Evolutionary conservation across 345 rosid genomes (phyloP).

Genomic region (Lenwebbia sp.): DNA sequence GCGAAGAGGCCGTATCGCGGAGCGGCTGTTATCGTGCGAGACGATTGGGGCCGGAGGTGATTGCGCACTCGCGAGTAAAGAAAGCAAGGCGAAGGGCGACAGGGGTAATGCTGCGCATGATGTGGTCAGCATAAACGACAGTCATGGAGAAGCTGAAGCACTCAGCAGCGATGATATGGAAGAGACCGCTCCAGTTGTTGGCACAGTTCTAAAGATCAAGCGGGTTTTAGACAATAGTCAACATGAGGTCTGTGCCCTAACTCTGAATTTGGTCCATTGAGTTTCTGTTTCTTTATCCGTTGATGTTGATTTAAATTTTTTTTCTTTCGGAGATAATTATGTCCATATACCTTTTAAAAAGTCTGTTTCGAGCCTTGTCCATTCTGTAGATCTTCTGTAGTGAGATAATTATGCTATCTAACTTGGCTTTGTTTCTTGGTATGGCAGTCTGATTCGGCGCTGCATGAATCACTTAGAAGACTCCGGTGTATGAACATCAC

Average conservation of each 20-base stretch:
- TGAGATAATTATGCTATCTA: background rate
- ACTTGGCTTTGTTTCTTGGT: background rate
- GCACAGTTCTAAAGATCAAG: conserved; percentile 32
- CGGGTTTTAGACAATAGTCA: background rate
- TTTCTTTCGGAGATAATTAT: no score
- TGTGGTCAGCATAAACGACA: conserved; percentile 31
- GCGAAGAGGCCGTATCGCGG: conserved; percentile 55
- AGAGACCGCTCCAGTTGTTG: conserved; percentile 31
- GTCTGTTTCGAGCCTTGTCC: no score
- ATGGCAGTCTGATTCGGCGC: background rate
- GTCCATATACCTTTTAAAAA: no score
- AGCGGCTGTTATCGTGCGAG: conserved; percentile 42
- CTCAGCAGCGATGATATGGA: conserved; percentile 76
- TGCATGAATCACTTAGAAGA: background rate
- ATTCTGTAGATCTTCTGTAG: background rate
- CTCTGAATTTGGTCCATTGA: no score
- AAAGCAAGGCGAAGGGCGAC: conserved; percentile 38
- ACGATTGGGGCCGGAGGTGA: conserved; percentile 14
- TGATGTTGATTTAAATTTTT: no score
- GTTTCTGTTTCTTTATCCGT: background rate
- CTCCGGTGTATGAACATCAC: background rate
- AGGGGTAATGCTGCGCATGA: conserved; percentile 13
- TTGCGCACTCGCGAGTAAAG: conserved; percentile 29
- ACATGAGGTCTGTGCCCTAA: no score
- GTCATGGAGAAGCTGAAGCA: conserved; percentile 65